These are phyloP conservation scores for Mycena capillaripes DNA, from an alignment of 768 basidiomycete species.

Conservation along the genomic window DNA sequence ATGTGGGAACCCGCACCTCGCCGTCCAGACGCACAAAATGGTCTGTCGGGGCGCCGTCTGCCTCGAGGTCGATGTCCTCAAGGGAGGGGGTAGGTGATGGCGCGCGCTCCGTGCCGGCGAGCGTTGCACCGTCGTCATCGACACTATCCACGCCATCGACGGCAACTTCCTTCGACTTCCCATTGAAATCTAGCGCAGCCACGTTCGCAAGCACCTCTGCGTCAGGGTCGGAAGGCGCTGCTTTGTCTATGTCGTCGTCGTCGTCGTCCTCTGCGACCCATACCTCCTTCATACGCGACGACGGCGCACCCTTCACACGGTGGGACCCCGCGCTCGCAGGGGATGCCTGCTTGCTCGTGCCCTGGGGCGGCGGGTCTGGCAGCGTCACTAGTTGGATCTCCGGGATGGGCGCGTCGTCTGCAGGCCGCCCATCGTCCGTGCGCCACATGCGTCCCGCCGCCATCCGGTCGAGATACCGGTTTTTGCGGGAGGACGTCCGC, in stretches of 20 bases:
- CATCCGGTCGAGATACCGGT: conserved; percentile 16
- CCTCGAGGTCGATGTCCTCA: conserved; percentile 17
- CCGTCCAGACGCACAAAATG: conserved; percentile 34
- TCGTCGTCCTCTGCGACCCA: no score
- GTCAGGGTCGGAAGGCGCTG: no score
- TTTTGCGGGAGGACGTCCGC: conserved; percentile 17
- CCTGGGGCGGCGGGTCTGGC: conserved; percentile 3
- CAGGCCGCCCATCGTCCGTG: conserved; percentile 24
- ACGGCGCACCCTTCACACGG: conserved; percentile 17
- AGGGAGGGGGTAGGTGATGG: conserved; percentile 20
- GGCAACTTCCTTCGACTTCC: no score
- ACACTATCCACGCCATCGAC: no score
- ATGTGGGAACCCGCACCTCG: conserved; percentile 33
- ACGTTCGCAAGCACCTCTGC: no score
- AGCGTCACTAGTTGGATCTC: conserved; percentile 8
- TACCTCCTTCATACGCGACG: no score
- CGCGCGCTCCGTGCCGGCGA: conserved; percentile 1
- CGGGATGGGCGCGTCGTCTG: conserved; percentile 4
- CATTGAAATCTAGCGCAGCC: no score
- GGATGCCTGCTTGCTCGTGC: not conserved
- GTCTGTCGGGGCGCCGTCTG: conserved; percentile 7
- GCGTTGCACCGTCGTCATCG: not conserved
- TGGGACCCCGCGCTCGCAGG: not conserved
- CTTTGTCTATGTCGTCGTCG: no score
- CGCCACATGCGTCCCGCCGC: conserved; percentile 21